Percentiles rank a stretch among this genome's conserved stretches.
Conservation (phyloP, 768 basidiomycete genomes). For the Tricholoma hemisulphureum region DNA sequence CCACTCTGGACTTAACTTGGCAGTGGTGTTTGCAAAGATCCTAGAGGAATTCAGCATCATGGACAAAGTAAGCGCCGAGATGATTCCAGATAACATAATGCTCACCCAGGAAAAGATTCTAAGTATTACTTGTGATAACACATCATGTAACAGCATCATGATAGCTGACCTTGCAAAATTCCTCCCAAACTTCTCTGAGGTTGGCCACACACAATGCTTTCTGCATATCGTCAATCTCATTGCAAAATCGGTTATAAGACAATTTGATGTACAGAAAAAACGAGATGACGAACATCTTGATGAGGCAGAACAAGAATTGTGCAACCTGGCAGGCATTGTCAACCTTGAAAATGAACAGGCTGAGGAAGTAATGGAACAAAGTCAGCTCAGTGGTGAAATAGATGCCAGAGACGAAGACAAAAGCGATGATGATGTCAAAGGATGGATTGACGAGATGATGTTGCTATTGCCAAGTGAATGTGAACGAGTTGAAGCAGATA, state of each 20-base stretch:
- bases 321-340: neutral
- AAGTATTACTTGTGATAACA: slow-evolving; percentile 1
- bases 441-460: too few species aligned
- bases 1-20: neutral
- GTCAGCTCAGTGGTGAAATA: neutral
- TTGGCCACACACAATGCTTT: too few species aligned
- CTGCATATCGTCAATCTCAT: too few species aligned
- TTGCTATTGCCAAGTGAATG: neutral
- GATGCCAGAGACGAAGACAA: neutral
- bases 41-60: too few species aligned
- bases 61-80: too few species aligned
- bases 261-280: too few species aligned
- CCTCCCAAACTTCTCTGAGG: neutral
- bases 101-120: neutral
- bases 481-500: neutral
- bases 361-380: neutral
- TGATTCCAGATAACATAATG: neutral
- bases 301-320: too few species aligned
- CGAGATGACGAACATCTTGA: too few species aligned
- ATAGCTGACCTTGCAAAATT: neutral
- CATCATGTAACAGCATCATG: neutral
- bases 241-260: too few species aligned
- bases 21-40: too few species aligned
- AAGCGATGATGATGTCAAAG: neutral
- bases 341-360: too few species aligned